A percentile compares a stretch with the other conserved stretches of the same genome.
Evolutionary conservation across 306 rosid species (phyloP).

Genomic region (Potentilla sterilis): DNA sequence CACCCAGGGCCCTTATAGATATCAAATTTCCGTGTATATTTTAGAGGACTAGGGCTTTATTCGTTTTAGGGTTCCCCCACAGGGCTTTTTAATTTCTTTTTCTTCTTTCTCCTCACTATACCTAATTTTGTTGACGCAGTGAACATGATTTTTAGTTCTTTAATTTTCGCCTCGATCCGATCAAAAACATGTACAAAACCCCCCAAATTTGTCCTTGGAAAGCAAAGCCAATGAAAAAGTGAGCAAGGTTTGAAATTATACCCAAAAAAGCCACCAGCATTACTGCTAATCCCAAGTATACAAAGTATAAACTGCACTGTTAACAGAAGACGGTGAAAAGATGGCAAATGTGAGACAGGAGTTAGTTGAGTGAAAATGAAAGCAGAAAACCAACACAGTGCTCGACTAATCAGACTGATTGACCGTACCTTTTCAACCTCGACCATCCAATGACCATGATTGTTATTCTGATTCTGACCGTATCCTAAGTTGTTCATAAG

Average conservation of each 20-base stretch:
- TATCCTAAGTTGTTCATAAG: conserved; percentile 87
- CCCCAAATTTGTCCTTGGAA: conserved; percentile 31
- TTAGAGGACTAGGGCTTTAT: conserved; percentile 9
- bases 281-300: conserved; percentile 86
- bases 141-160: conserved; percentile 7
- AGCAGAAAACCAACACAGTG: background rate
- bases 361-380: background rate
- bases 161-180: background rate
- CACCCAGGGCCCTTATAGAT: background rate
- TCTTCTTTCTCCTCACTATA: background rate
- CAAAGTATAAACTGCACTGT: conserved; percentile 95
- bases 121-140: background rate
- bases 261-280: conserved; percentile 92
- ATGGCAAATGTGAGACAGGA: background rate
- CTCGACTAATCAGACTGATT: background rate
- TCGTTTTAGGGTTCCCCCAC: conserved; percentile 12
- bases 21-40: background rate
- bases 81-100: background rate
- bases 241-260: conserved; percentile 28
- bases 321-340: conserved; percentile 1
- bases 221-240: conserved; percentile 23
- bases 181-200: background rate
- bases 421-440: conserved; percentile 68
- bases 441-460: conserved; percentile 53
- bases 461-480: conserved; percentile 26